A percentile compares a stretch with the other conserved stretches of the same genome.
phyloP scores from a whole-genome alignment of 257 asterid species.

The Perilla frutescens region DNA sequence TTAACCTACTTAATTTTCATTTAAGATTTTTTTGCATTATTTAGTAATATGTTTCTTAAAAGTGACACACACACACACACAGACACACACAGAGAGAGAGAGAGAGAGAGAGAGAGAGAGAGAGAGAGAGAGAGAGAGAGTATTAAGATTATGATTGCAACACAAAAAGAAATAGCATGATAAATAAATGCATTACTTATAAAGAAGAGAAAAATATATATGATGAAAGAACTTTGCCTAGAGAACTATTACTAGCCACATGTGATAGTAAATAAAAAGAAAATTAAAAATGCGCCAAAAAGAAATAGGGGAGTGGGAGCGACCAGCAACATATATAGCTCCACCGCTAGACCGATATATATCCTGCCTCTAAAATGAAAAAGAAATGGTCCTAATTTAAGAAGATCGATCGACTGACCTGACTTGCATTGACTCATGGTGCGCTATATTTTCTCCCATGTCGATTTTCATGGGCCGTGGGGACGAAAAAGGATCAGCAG shows the following conservation, averaged over 20 bases:
- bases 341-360: conserved; percentile 32
- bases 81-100: too few relatives aligned
- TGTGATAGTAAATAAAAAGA: background rate
- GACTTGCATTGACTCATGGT: conserved; percentile 30
- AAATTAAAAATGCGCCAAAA: too few relatives aligned
- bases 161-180: too few relatives aligned
- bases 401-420: conserved; percentile 38
- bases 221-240: background rate
- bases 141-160: too few relatives aligned
- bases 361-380: conserved; percentile 45
- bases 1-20: too few relatives aligned
- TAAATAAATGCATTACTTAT: background rate
- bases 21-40: too few relatives aligned
- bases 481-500: background rate
- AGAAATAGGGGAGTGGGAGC: too few relatives aligned
- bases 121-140: too few relatives aligned
- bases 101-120: too few relatives aligned
- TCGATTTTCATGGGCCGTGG: conserved; percentile 3
- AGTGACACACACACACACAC: too few relatives aligned
- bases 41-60: too few relatives aligned
- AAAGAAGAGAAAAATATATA: background rate
- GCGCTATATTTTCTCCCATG: conserved; percentile 18
- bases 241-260: background rate
- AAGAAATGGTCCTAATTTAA: conserved; percentile 16
- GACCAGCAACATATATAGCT: background rate